Conservation (phyloP, 129 eudicot species). For the Chrysanthemum makinoi region DNA sequence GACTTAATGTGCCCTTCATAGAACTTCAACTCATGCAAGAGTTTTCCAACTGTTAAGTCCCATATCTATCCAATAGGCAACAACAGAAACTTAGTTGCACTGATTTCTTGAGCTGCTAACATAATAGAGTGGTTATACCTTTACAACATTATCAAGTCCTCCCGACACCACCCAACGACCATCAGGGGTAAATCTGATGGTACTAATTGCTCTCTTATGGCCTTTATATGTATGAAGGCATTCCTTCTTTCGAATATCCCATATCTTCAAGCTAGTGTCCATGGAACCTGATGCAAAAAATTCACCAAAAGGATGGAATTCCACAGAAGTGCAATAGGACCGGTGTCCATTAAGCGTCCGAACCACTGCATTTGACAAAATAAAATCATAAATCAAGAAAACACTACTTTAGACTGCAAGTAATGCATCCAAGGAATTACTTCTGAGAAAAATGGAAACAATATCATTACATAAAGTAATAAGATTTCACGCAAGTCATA, state of each 20-base stretch:
- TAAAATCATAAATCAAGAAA: conserved; percentile 21
- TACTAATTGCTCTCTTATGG: conserved; percentile 76
- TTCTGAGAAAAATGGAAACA: too few species aligned
- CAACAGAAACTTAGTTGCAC: not conserved
- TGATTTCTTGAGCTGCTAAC: not conserved
- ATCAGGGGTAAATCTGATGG: conserved; percentile 84
- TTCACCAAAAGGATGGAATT: conserved; percentile 95
- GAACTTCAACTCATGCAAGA: conserved; percentile 79
- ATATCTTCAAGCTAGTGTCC: conserved; percentile 81
- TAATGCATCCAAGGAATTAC: not conserved
- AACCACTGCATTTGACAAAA: conserved; percentile 65
- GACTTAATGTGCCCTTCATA: conserved; percentile 90
- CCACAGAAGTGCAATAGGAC: conserved; percentile 74
- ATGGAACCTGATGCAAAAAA: conserved; percentile 95
- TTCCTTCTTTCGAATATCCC: conserved; percentile 94
- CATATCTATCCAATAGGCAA: conserved; percentile 54
- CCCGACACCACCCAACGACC: conserved; percentile 99
- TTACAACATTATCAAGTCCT: conserved; percentile 85
- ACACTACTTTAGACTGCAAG: not conserved
- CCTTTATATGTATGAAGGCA: conserved; percentile 95
- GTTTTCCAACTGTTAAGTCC: conserved; percentile 97
- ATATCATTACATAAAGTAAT: not conserved
- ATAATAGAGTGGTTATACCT: conserved; percentile 47
- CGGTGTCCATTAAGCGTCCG: conserved; percentile 84
- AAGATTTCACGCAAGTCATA: not conserved